Evolutionary conservation across 1,284 basidiomycete species (phyloP).

Genomic region (Cutaneotrichosporon sp.): DNA sequence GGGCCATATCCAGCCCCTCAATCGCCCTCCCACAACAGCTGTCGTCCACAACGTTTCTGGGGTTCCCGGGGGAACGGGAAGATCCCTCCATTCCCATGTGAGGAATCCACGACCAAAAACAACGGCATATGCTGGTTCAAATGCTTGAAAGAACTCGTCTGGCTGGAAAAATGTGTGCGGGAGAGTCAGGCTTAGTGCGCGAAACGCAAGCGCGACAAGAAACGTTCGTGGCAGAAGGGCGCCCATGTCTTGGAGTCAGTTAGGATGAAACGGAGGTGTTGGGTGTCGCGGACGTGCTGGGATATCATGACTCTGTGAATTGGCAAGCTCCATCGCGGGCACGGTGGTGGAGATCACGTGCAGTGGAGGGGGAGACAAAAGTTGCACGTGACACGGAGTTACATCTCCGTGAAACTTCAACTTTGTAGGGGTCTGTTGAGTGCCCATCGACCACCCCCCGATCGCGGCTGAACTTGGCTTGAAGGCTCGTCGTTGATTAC

Average conservation of each 20-base stretch:
- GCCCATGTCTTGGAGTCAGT: background rate
- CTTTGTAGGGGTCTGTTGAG: no score
- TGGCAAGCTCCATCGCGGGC: no score
- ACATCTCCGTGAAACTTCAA: no score
- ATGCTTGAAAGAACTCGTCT: slow-evolving; percentile 93
- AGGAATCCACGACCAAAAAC: slow-evolving; percentile 88
- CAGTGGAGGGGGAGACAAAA: no score
- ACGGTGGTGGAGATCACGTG: no score
- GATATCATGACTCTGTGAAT: no score
- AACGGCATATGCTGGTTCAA: slow-evolving; percentile 82
- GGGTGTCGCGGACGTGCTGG: no score
- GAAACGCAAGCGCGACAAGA: slow-evolving; percentile 37
- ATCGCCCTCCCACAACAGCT: slow-evolving; percentile 24
- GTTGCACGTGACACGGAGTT: no score
- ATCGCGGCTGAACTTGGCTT: no score
- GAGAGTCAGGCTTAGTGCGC: slow-evolving; percentile 50
- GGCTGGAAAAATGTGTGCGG: slow-evolving; percentile 92
- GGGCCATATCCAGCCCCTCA: slow-evolving; percentile 24
- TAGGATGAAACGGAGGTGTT: no score
- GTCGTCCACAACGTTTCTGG: slow-evolving; percentile 50
- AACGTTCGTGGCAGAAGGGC: background rate
- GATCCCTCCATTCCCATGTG: slow-evolving; percentile 92
- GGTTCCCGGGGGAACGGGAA: slow-evolving; percentile 52
- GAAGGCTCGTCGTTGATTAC: no score
- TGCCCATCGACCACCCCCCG: no score